These are phyloP conservation scores for button mushroom (Agaricus bisporus) DNA, from an alignment of 768 basidiomycete species.

Conservation along the genomic window DNA sequence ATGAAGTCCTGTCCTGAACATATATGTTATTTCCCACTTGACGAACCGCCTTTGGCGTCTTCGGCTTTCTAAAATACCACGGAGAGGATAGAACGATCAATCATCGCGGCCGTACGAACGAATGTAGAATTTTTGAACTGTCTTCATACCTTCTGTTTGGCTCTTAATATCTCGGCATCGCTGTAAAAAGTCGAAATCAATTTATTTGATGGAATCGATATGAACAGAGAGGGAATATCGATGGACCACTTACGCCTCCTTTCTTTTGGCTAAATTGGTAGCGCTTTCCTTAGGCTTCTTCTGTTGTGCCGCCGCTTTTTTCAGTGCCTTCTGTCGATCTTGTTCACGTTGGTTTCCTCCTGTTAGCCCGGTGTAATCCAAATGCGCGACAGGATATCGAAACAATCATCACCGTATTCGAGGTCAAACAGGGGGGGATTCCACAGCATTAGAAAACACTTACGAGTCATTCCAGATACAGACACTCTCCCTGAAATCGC, in stretches of 20 bases:
- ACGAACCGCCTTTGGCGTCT: constrained; percentile 34
- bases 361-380: constrained; percentile 20
- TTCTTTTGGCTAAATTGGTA: constrained; percentile 54
- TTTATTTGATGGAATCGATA: constrained; percentile 1
- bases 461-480: constrained; percentile 45
- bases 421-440: constrained; percentile 8
- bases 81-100: constrained; percentile 2
- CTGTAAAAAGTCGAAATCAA: constrained; percentile 31
- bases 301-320: constrained; percentile 46
- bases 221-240: constrained; percentile 14
- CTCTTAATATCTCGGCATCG: constrained; percentile 68
- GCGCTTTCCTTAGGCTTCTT: constrained; percentile 75
- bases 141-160: constrained; percentile 68
- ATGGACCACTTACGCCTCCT: constrained; percentile 57
- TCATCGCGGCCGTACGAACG: background rate
- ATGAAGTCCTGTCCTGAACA: background rate
- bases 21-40: constrained; percentile 30
- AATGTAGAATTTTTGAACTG: background rate
- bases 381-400: constrained; percentile 9
- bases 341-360: constrained; percentile 81
- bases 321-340: constrained; percentile 69
- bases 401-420: constrained; percentile 15
- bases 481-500: background rate
- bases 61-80: constrained; percentile 42
- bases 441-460: constrained; percentile 21